A percentile compares a stretch with the other conserved stretches of the same genome.
phyloP scores from a whole-genome alignment of 1,284 basidiomycete genomes.

The Cryptococcus sp. region DNA sequence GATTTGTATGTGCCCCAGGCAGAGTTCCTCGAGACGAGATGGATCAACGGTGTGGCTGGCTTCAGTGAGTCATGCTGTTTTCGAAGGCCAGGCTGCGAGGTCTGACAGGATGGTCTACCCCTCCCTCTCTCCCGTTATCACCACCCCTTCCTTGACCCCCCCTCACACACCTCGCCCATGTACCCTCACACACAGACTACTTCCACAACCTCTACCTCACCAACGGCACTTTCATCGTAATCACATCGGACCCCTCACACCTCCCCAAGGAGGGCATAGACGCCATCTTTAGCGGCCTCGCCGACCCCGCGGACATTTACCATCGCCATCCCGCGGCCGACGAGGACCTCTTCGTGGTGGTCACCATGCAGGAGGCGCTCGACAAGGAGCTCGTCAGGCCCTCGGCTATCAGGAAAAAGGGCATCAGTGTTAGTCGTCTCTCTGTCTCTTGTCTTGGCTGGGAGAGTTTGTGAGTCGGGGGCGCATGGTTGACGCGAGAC shows the following conservation, averaged over 20 bases:
- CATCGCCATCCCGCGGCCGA: slow-evolving; percentile 15
- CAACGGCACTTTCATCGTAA: slow-evolving; percentile 36
- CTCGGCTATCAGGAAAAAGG: slow-evolving; percentile 22
- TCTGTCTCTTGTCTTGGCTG: slow-evolving; percentile 26
- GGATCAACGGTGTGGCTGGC: slow-evolving; percentile 26
- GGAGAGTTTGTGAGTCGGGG: slow-evolving; percentile 3
- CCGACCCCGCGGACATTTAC: slow-evolving; percentile 8
- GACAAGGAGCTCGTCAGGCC: slow-evolving; percentile 16
- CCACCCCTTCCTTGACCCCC: background rate
- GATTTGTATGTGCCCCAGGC: slow-evolving; percentile 11
- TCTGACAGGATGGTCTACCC: background rate
- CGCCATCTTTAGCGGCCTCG: slow-evolving; percentile 16
- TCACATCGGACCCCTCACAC: slow-evolving; percentile 28
- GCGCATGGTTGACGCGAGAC: too few species aligned
- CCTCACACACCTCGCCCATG: background rate
- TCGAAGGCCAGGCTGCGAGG: too few species aligned
- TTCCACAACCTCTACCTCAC: slow-evolving; percentile 59
- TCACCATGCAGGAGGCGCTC: slow-evolving; percentile 46
- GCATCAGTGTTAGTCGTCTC: slow-evolving; percentile 33
- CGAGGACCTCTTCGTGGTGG: slow-evolving; percentile 20
- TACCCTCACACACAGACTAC: slow-evolving; percentile 15
- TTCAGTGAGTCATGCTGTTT: slow-evolving; percentile 20
- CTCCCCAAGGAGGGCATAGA: slow-evolving; percentile 24
- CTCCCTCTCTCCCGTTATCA: background rate
- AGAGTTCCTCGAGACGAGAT: slow-evolving; percentile 17